phyloP scores from a whole-genome alignment of 495 filamentous ascomycete species.

The Neurospora sp. region DNA sequence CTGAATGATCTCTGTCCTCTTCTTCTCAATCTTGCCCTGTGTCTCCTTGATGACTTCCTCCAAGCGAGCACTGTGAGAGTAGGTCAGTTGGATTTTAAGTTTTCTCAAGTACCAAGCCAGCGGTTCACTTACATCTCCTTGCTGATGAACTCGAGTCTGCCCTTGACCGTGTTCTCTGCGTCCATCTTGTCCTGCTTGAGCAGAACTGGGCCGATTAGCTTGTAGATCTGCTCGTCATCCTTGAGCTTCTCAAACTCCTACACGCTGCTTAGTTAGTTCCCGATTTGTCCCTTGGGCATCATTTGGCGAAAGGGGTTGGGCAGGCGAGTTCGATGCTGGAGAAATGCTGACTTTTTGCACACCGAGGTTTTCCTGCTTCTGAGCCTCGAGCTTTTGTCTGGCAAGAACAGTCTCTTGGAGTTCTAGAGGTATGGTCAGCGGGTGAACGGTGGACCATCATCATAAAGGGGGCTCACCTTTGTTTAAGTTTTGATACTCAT shows the following conservation, averaged over 20 bases:
- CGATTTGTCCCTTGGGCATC: background rate
- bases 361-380: constrained; percentile 82
- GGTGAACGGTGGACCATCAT: background rate
- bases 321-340: background rate
- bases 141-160: constrained; percentile 81
- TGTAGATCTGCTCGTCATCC: constrained; percentile 83
- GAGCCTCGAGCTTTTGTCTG: constrained; percentile 88
- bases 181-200: constrained; percentile 89
- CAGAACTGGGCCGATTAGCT: constrained; percentile 84
- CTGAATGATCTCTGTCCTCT: constrained; percentile 48
- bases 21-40: constrained; percentile 72
- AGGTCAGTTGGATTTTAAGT: constrained; percentile 5
- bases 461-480: constrained; percentile 43
- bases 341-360: constrained; percentile 60
- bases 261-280: background rate
- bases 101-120: background rate
- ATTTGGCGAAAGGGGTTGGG: background rate
- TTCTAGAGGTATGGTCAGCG: constrained; percentile 42
- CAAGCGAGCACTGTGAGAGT: constrained; percentile 55
- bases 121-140: constrained; percentile 67
- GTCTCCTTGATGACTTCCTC: constrained; percentile 72
- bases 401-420: constrained; percentile 64
- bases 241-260: constrained; percentile 75
- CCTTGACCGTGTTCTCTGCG: constrained; percentile 79
- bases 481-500: constrained; percentile 81